Percentiles rank a stretch among this genome's conserved stretches.
Evolutionary conservation across 768 basidiomycete genomes (phyloP).

Genomic region (Dentipellis sp.): DNA sequence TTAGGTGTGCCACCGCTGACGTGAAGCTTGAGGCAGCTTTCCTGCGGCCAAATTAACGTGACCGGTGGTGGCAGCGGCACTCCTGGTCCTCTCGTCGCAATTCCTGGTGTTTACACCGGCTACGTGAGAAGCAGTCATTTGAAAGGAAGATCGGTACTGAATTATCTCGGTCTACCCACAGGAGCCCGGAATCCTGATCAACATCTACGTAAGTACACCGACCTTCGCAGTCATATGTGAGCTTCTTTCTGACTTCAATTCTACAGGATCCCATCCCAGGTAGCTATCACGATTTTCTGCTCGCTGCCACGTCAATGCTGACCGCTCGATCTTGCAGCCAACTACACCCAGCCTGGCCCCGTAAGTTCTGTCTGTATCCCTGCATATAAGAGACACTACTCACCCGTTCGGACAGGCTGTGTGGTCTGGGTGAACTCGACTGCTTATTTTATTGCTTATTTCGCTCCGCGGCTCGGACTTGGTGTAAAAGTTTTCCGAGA

Average conservation of each 20-base stretch:
- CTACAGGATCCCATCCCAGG: background rate
- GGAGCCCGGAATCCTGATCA: conserved; percentile 23
- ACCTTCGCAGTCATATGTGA: background rate
- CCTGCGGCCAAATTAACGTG: conserved; percentile 27
- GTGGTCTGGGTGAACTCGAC: conserved; percentile 1
- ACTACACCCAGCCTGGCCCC: conserved; percentile 3
- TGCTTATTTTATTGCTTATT: no score
- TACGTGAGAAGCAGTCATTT: background rate
- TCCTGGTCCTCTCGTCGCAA: conserved; percentile 24
- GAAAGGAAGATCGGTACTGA: background rate
- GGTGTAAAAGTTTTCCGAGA: no score
- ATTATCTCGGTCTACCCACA: conserved; percentile 3
- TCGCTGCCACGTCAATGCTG: background rate
- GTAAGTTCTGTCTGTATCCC: background rate
- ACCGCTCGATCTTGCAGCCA: background rate
- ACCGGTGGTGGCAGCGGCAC: conserved; percentile 22
- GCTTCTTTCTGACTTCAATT: background rate
- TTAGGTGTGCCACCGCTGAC: background rate
- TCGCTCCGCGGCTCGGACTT: no score
- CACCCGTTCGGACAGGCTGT: background rate
- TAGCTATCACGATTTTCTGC: background rate
- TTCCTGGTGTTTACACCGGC: conserved; percentile 27
- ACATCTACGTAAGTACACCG: conserved; percentile 19
- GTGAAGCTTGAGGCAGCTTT: conserved; percentile 6
- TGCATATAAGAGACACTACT: background rate